Evolutionary conservation across 2,329 filamentous ascomycete species (phyloP), one percentile per base, ranked within the genome.

Genomic region (Pseudogymnoascus sp.): DNA sequence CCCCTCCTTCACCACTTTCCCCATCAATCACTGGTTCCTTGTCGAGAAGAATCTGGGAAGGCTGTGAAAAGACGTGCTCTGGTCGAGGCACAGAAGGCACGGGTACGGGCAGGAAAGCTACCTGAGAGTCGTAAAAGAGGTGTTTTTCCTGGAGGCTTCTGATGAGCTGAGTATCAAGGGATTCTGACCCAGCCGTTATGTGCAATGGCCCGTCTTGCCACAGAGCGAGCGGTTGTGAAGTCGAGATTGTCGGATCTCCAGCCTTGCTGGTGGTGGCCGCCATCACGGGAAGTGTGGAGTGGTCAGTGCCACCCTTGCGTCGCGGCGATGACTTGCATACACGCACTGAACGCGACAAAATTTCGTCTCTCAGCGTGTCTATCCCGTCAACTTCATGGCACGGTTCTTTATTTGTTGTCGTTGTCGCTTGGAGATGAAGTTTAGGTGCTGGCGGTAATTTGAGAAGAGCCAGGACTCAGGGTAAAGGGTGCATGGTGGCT

Each of bases 321-420:
- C 50, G 50, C 50, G 50, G 50, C 28, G 50, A 56, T 56, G 50
- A 56, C 50, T 56, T 56, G 50, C 50, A 56, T 56, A 56, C 50
- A 56, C 50, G 46, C 46, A 56, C 4, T 1, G 46, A 31, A 56
- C 46, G 50, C 50, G 50, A 56, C 50, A 33, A 56, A 56, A 56
- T 56, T 56, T 28, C 31, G 50, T 33, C 50, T 22, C 4, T 56
- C 50, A 26, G 16, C 50, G 50, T 56, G 50, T 33, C 11, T 56
- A 56, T 22, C 28, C 19, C 14, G n/a, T 22, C 26, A 33, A 56
- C 26, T 33, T 33, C 50, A 33, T 33, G n/a, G 3, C n/a, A n/a
- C 4, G 50, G n/a, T 50, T 56, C 22, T 50, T 50, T 10, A 12
- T 16, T 19, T 56, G 50, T 33, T 33, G 50, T 19, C 10, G 26